Percentiles rank a stretch among this genome's conserved stretches.
Conservation (phyloP, 176 grass and related monocot species). For the Dendrocalamus sinicus region DNA sequence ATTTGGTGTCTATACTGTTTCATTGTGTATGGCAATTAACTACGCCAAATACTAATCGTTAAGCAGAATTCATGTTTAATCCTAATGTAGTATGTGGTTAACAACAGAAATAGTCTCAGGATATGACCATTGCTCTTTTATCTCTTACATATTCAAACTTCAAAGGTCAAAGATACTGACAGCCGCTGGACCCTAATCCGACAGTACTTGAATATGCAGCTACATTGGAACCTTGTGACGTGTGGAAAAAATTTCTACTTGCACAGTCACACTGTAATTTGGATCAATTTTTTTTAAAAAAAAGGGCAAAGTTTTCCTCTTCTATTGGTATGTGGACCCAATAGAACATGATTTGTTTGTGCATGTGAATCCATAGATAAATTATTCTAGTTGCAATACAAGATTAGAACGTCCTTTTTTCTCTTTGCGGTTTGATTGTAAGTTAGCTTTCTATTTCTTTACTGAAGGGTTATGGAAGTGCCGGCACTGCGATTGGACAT, state of each 20-base stretch:
- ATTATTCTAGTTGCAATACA: not conserved
- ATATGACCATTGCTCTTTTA: too few relatives aligned
- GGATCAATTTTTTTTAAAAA: not conserved
- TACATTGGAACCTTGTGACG: not conserved
- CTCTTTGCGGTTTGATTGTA: not conserved
- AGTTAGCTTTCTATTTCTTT: slow-evolving; percentile 57
- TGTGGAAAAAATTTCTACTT: not conserved
- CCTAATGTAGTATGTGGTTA: too few relatives aligned
- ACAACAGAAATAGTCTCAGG: too few relatives aligned
- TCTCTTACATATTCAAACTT: too few relatives aligned
- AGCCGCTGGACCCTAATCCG: not conserved
- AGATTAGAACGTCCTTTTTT: slow-evolving; percentile 5
- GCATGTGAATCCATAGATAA: slow-evolving; percentile 6
- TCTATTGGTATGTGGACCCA: not conserved
- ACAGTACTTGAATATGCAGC: too few relatives aligned
- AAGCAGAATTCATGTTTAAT: too few relatives aligned
- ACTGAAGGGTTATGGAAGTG: slow-evolving; percentile 88
- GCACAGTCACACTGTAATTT: not conserved
- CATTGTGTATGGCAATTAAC: not conserved
- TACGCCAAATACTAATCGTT: too few relatives aligned
- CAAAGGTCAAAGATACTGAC: too few relatives aligned
- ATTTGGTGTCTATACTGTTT: not conserved
- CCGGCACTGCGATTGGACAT: slow-evolving; percentile 70
- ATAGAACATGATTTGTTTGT: slow-evolving; percentile 4
- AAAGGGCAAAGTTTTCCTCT: not conserved